Percentiles rank a stretch among this genome's conserved stretches.
phyloP scores from a whole-genome alignment of 176 grass and related monocot genomes.

The Lolium rigidum region DNA sequence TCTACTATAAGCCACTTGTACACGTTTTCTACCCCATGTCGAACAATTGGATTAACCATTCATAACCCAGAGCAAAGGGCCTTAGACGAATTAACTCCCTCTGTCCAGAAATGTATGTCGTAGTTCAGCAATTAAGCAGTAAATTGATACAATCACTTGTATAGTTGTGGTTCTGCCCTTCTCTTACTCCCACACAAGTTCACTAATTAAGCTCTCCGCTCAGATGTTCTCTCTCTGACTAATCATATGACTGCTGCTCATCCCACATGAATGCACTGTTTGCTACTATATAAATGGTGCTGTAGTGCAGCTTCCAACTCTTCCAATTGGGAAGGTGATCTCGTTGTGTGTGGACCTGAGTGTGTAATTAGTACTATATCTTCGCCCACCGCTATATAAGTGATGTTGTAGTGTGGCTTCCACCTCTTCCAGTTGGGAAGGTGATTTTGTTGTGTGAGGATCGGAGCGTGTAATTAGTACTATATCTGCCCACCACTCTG shows the following conservation, averaged over 20 bases:
- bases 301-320: background rate
- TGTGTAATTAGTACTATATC: background rate
- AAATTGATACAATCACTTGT: background rate
- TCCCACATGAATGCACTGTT: background rate
- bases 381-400: background rate
- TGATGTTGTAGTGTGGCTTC: too few species aligned
- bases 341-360: background rate
- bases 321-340: background rate
- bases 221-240: background rate
- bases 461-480: background rate
- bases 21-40: background rate
- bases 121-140: background rate
- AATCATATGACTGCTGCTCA: conserved; percentile 5
- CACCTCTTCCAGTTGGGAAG: too few species aligned
- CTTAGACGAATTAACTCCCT: background rate
- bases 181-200: background rate
- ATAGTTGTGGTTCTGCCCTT: background rate
- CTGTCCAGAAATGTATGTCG: conserved; percentile 3
- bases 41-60: background rate
- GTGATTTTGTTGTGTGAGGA: background rate
- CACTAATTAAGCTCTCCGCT: background rate
- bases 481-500: background rate
- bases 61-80: conserved; percentile 3
- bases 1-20: conserved; percentile 19
- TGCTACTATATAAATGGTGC: conserved; percentile 14